A percentile compares a stretch with the other conserved stretches of the same genome.
These are phyloP conservation scores for Xylaria venustula DNA, from an alignment of 495 filamentous ascomycete species.

Conservation along the genomic window DNA sequence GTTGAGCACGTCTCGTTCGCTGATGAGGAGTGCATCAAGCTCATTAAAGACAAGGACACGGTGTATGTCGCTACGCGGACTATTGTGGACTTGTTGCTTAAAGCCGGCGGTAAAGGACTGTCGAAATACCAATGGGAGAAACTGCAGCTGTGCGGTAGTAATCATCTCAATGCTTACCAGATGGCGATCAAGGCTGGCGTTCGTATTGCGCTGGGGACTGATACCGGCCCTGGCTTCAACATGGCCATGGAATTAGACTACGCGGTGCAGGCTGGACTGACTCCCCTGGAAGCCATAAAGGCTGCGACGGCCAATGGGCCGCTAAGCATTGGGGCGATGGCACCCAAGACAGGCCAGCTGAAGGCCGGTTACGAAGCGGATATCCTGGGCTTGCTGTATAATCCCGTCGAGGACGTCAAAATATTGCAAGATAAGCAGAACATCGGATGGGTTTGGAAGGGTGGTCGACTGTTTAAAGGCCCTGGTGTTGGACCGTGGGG, in stretches of 20 bases:
- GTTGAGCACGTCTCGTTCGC: constrained; percentile 48
- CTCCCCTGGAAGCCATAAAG: constrained; percentile 51
- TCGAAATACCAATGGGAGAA: constrained; percentile 40
- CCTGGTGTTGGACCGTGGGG: constrained; percentile 39
- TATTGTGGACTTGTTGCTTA: constrained; percentile 37
- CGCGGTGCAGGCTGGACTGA: constrained; percentile 51
- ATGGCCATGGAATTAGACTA: constrained; percentile 47
- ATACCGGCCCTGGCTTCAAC: constrained; percentile 43
- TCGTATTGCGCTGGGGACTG: constrained; percentile 45
- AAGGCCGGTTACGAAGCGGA: constrained; percentile 50
- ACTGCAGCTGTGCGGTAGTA: constrained; percentile 32
- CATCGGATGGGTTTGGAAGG: constrained; percentile 49
- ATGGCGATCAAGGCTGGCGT: constrained; percentile 42
- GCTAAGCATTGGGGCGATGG: constrained; percentile 41
- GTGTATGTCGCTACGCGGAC: constrained; percentile 46
- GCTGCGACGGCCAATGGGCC: constrained; percentile 52
- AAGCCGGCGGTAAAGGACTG: constrained; percentile 29
- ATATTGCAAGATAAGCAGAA: constrained; percentile 40
- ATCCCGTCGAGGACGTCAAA: constrained; percentile 47
- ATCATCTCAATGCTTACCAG: constrained; percentile 38
- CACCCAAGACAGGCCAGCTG: constrained; percentile 48
- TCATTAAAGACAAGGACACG: constrained; percentile 45
- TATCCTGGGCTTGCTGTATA: constrained; percentile 43
- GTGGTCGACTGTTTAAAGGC: constrained; percentile 42
- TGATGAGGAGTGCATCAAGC: constrained; percentile 47